phyloP scores from a whole-genome alignment of 495 filamentous ascomycete species.

The Xylaria telfairii region DNA sequence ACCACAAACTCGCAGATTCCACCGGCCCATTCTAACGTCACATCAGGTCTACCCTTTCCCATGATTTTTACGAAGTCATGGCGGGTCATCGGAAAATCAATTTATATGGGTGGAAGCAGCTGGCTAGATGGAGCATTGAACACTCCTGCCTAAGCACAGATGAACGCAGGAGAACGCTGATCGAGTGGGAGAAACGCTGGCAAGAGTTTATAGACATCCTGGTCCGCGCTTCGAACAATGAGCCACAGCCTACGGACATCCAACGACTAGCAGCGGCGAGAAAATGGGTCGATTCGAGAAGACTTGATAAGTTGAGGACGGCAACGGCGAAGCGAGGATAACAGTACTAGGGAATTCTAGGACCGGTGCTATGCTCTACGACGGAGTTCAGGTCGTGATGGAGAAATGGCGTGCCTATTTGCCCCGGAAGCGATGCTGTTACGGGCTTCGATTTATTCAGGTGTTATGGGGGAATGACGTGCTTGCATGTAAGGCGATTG shows the following conservation, averaged over 20 bases:
- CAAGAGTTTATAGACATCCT: conserved; percentile 44
- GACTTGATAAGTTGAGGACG: not conserved
- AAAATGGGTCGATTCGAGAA: not conserved
- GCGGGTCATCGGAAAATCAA: conserved; percentile 59
- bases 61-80: conserved; percentile 64
- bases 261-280: not conserved
- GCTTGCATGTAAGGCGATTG: not conserved
- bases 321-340: not conserved
- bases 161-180: conserved; percentile 38
- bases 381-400: not conserved
- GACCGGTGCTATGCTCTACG: not conserved
- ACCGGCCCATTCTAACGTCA: conserved; percentile 4
- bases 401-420: not conserved
- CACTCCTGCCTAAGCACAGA: conserved; percentile 54
- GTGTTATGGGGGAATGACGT: not conserved
- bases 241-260: not conserved
- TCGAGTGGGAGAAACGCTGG: conserved; percentile 54
- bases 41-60: conserved; percentile 58
- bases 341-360: not conserved
- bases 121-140: conserved; percentile 61
- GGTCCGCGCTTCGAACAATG: not conserved
- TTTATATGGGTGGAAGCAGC: conserved; percentile 58
- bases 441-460: not conserved
- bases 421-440: not conserved
- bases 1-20: not conserved